Evolutionary conservation across 495 filamentous ascomycete species (phyloP).

Genomic region (Penicillium arizonense): DNA sequence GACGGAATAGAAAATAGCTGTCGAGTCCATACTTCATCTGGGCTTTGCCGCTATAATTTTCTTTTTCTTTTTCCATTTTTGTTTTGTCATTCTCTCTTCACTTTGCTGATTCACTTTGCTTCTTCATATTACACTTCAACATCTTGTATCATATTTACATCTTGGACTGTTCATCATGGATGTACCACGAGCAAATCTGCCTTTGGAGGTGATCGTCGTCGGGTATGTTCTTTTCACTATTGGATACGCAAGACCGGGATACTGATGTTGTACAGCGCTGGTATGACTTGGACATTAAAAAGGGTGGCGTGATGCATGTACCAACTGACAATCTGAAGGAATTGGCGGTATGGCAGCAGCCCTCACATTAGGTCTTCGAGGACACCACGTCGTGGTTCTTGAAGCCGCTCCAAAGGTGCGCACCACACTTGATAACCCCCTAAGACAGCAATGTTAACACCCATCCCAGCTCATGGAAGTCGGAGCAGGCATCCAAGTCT

Average conservation of each 20-base stretch:
- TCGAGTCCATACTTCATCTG: no score
- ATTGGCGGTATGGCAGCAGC: constrained; percentile 66
- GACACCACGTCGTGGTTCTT: constrained; percentile 38
- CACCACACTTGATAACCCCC: not conserved
- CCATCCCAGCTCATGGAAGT: constrained; percentile 51
- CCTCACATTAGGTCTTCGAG: constrained; percentile 57
- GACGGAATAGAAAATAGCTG: constrained; percentile 18
- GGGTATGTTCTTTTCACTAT: constrained; percentile 24
- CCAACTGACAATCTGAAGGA: constrained; percentile 35
- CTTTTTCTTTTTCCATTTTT: no score
- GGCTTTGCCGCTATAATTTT: no score
- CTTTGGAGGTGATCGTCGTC: constrained; percentile 33
- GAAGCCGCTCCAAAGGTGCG: constrained; percentile 39
- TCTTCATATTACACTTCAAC: no score
- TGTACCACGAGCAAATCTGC: constrained; percentile 21
- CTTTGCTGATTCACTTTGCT: no score
- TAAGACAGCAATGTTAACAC: constrained; percentile 5
- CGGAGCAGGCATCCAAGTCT: constrained; percentile 77
- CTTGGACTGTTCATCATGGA: constrained; percentile 14
- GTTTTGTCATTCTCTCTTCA: no score
- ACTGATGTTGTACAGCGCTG: constrained; percentile 28
- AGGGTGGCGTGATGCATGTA: not conserved
- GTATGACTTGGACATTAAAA: constrained; percentile 21
- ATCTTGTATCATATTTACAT: not conserved
- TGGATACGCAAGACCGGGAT: not conserved